Conservation (phyloP, 768 basidiomycete genomes). For the Kwoniella heveanensis region DNA sequence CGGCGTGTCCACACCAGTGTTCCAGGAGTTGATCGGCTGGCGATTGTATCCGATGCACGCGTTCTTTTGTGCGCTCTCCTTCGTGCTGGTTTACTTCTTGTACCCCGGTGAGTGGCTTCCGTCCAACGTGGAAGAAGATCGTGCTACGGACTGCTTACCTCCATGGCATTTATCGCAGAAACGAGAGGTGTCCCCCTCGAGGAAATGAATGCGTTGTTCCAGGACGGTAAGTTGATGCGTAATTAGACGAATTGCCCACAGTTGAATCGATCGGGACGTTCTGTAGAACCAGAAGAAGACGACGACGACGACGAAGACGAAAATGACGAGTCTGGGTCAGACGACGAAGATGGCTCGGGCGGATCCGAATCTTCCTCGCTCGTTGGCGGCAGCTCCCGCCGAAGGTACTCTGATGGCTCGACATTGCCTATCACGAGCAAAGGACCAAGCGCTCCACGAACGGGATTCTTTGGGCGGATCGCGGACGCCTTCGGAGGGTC, state of each 20-base stretch:
- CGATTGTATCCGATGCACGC: slow-evolving; percentile 93
- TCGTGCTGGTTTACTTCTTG: slow-evolving; percentile 63
- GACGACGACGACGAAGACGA: slow-evolving; percentile 40
- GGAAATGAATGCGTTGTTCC: slow-evolving; percentile 54
- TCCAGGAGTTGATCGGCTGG: slow-evolving; percentile 88
- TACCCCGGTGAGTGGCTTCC: too few relatives aligned
- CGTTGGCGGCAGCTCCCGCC: slow-evolving; percentile 14
- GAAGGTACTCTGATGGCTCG: slow-evolving; percentile 22
- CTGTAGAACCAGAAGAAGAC: slow-evolving; percentile 40
- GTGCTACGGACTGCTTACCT: too few relatives aligned
- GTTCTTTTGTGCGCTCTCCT: slow-evolving; percentile 84
- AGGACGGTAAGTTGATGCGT: slow-evolving; percentile 37
- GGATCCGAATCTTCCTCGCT: slow-evolving; percentile 37
- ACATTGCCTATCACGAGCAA: slow-evolving; percentile 41
- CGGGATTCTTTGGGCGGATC: slow-evolving; percentile 16
- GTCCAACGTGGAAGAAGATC: too few relatives aligned
- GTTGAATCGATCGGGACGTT: not conserved
- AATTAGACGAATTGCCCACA: too few relatives aligned
- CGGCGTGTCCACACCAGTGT: slow-evolving; percentile 79
- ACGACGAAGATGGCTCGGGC: slow-evolving; percentile 32
- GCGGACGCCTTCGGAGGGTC: slow-evolving; percentile 20
- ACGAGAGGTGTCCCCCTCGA: slow-evolving; percentile 51
- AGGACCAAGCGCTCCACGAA: slow-evolving; percentile 26
- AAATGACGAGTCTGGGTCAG: slow-evolving; percentile 39
- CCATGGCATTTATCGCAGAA: too few relatives aligned